Evolutionary conservation across 2,329 filamentous ascomycete genomes (phyloP).

Genomic region (Zalaria obscura): DNA sequence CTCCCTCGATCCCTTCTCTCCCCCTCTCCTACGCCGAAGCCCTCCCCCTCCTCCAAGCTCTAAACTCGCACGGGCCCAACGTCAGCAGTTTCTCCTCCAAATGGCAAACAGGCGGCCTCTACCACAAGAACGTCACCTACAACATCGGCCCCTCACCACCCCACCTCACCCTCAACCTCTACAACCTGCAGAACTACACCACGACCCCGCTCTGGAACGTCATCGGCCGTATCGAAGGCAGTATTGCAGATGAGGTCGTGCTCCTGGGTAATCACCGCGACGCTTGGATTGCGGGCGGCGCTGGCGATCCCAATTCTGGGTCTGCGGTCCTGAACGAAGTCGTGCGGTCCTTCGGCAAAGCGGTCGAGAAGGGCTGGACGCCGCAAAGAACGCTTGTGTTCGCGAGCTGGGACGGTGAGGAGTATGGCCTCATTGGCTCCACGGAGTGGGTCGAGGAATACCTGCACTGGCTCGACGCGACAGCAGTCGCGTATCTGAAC

Average conservation of each 20-base stretch:
- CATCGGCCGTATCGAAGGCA: constrained; percentile 54
- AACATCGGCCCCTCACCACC: constrained; percentile 67
- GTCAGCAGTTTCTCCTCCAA: constrained; percentile 59
- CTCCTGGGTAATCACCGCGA: constrained; percentile 40
- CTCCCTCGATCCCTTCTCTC: constrained; percentile 76
- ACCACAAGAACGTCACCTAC: constrained; percentile 56
- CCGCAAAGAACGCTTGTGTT: constrained; percentile 35
- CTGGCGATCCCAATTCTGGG: constrained; percentile 38
- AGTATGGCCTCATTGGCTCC: constrained; percentile 24
- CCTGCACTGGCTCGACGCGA: constrained; percentile 29
- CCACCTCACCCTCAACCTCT: constrained; percentile 47
- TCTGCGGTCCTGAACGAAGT: constrained; percentile 36
- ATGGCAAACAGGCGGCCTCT: constrained; percentile 14
- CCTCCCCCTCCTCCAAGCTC: constrained; percentile 70
- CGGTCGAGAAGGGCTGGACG: constrained; percentile 35
- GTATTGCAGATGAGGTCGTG: constrained; percentile 42
- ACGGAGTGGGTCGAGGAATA: constrained; percentile 38
- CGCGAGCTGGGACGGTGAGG: constrained; percentile 29
- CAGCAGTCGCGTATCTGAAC: constrained; percentile 36
- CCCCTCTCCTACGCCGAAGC: constrained; percentile 84
- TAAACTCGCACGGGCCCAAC: constrained; percentile 88
- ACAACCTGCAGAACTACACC: constrained; percentile 63
- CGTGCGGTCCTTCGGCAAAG: constrained; percentile 33
- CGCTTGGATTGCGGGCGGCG: constrained; percentile 40
- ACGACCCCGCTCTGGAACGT: constrained; percentile 71